Conservation (phyloP, 2,329 filamentous ascomycete genomes). For the Ceratocystis papillata region DNA sequence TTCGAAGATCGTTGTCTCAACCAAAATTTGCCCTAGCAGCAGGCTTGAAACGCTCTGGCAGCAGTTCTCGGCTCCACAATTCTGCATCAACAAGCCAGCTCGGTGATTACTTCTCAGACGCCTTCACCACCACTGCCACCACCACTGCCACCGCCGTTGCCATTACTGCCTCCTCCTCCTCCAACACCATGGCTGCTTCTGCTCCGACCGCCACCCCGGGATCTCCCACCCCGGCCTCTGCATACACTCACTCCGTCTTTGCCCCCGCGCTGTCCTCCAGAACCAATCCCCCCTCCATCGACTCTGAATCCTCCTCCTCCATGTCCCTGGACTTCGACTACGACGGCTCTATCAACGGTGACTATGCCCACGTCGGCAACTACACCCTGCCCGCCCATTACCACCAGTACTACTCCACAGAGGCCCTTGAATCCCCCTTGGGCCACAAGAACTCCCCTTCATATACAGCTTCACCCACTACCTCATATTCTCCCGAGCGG, state of each 20-base stretch:
- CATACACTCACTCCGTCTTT: background rate
- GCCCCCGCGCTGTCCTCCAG: background rate
- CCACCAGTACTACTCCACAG: slow-evolving; percentile 38
- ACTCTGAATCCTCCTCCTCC: slow-evolving; percentile 43
- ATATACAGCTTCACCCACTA: slow-evolving; percentile 37
- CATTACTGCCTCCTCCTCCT: background rate
- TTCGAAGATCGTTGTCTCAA: slow-evolving; percentile 21
- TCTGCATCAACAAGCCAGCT: slow-evolving; percentile 19
- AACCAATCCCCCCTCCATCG: slow-evolving; percentile 26
- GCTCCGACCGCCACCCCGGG: background rate
- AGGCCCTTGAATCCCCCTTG: slow-evolving; percentile 42
- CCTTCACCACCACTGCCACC: slow-evolving; percentile 15
- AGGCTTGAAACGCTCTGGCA: slow-evolving; percentile 20
- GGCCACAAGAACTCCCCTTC: slow-evolving; percentile 43
- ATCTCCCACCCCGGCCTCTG: background rate
- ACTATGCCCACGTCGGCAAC: slow-evolving; percentile 37
- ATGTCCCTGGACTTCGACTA: slow-evolving; percentile 50
- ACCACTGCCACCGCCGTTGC: slow-evolving; percentile 7
- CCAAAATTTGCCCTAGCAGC: slow-evolving; percentile 19
- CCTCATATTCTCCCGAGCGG: slow-evolving; percentile 37
- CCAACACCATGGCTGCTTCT: background rate
- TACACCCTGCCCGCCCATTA: slow-evolving; percentile 39
- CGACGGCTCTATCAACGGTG: slow-evolving; percentile 35
- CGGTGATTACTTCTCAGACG: slow-evolving; percentile 18
- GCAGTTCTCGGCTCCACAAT: slow-evolving; percentile 16